These are phyloP conservation scores for Hygrophorus pudorinus DNA, from an alignment of 768 basidiomycete species.

Conservation along the genomic window DNA sequence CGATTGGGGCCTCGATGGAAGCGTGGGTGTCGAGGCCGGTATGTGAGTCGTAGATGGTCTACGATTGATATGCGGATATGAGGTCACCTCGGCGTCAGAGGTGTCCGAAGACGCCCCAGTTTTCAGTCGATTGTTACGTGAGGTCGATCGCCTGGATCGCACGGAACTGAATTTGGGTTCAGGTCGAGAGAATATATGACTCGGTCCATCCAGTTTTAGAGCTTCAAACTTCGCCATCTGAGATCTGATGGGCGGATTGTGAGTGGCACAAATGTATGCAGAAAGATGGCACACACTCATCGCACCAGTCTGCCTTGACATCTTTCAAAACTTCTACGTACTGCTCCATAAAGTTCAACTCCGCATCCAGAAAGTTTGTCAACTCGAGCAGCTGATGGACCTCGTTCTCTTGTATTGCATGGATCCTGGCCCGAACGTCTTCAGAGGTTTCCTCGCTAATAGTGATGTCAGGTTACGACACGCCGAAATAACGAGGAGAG, in stretches of 20 bases:
- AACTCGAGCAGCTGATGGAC: conserved; percentile 62
- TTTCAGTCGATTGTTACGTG: conserved; percentile 10
- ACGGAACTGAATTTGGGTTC: conserved; percentile 22
- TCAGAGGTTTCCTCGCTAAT: conserved; percentile 77
- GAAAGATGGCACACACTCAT: conserved; percentile 34
- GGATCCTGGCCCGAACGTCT: conserved; percentile 75
- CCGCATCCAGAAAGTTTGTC: conserved; percentile 58
- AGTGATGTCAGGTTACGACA: conserved; percentile 1
- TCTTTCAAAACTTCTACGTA: conserved; percentile 68
- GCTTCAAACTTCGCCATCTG: conserved; percentile 18
- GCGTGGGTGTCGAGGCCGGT: conserved; percentile 32
- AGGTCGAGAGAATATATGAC: conserved; percentile 10
- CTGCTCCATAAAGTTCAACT: conserved; percentile 64
- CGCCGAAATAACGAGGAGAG: conserved; percentile 14
- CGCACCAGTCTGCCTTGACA: conserved; percentile 56
- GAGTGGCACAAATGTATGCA: conserved; percentile 2
- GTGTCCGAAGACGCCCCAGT: conserved; percentile 7
- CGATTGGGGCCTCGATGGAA: conserved; percentile 27
- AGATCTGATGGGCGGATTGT: conserved; percentile 16
- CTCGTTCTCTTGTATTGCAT: conserved; percentile 73
- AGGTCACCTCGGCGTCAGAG: conserved; percentile 4
- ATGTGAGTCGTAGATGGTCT: conserved; percentile 22
- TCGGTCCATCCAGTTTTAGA: conserved; percentile 11
- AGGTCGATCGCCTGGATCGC: conserved; percentile 21
- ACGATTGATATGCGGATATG: conserved; percentile 15